Evolutionary conservation across 176 grass and related monocot species (phyloP), one percentile per base, ranked within the genome.

Genomic region (Hsuehochloa calcarea): DNA sequence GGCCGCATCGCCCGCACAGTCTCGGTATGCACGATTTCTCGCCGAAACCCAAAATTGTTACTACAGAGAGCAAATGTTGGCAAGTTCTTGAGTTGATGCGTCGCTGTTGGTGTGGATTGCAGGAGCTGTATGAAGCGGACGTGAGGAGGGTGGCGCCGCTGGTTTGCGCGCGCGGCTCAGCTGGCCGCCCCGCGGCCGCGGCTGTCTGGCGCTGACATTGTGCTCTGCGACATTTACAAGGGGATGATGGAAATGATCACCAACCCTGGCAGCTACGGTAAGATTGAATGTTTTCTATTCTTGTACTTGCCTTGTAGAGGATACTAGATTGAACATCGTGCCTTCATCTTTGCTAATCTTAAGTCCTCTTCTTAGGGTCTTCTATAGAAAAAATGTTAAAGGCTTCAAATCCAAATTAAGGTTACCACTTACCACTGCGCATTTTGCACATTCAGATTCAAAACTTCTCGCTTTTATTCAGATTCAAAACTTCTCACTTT

Each of bases 191-290:
- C 52, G 55, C 85, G 78, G 26, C 44, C 63, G 65, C 61, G 55
- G 69, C 74, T 95, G 25, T 64, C 82, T 3, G 80, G 66, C 65
- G 87, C 90, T 54, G 87, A 92, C 82, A 6, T 95, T 1, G 88
- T 88, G 10, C 92, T 95, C 62, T 95, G 90, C 86, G 90, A 95
- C 89, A 69, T 88, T 9, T 90, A 88, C 82, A 86, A 84, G 72
- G 87, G 78, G 64, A 35, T 95, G 35, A 88, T 88, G 79, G 82
- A 95, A 40, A 92, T 92, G 47, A 88, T 92, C 61, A 80, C 87
- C 65, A 88, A 86, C 54, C 87, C 87, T 8, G 15, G 0, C 35
- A 77, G 23, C 22, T 90, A 88, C 22, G 89, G 89, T 94, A 85
- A 61, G 27, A 72, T 45, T 5, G 37, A 38, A 38, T 5, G 37